Conservation (phyloP, 306 rosid species). For the Lithocarpus polystachyus region DNA sequence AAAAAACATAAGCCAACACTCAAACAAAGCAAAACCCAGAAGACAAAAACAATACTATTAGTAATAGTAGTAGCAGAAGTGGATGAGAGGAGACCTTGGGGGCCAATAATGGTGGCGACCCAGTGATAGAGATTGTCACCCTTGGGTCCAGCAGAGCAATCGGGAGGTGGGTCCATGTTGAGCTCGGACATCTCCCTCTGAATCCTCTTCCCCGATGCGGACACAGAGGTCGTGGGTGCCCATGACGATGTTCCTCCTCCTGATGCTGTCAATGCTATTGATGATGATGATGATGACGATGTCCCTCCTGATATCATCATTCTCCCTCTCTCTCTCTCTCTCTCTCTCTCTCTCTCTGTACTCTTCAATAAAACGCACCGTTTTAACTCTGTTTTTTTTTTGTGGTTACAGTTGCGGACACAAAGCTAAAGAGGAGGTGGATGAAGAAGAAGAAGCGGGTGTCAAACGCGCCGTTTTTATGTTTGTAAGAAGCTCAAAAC, state of each 20-base stretch:
- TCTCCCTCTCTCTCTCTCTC: background rate
- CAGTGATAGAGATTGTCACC: slow-evolving; percentile 95
- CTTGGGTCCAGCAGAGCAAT: slow-evolving; percentile 89
- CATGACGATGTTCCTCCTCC: slow-evolving; percentile 32
- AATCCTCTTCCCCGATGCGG: slow-evolving; percentile 84
- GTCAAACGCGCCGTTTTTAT: no score
- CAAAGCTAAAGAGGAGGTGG: no score
- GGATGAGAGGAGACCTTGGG: slow-evolving; percentile 42
- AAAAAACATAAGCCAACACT: background rate
- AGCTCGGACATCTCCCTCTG: slow-evolving; percentile 86
- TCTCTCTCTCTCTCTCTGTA: no score
- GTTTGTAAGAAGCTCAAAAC: no score
- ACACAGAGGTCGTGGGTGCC: slow-evolving; percentile 13
- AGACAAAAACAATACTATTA: background rate
- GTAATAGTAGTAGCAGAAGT: background rate
- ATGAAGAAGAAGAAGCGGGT: no score
- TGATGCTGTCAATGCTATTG: no score
- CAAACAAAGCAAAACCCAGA: background rate
- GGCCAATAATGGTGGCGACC: slow-evolving; percentile 84
- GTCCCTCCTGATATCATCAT: slow-evolving; percentile 42
- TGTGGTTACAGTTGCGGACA: no score
- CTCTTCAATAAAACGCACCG: no score
- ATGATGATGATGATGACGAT: slow-evolving; percentile 22
- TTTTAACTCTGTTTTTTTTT: no score
- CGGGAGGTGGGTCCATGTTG: slow-evolving; percentile 69